A percentile compares a stretch with the other conserved stretches of the same genome.
Evolutionary conservation across 306 rosid species (phyloP).

Genomic region (Fragaria ananassa): DNA sequence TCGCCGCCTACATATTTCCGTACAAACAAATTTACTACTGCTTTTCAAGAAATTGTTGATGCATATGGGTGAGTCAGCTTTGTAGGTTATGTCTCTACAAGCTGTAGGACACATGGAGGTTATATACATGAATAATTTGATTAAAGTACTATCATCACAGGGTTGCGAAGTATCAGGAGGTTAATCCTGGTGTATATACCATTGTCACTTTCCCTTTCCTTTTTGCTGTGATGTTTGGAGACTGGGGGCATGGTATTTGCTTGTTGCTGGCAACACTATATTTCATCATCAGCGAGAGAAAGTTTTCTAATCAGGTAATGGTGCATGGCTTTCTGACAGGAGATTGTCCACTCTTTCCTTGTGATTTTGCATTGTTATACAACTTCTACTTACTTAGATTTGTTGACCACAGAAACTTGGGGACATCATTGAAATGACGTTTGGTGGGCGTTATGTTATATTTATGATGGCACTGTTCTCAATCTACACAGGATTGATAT

Average conservation of each 20-base stretch:
- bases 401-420: constrained; percentile 72
- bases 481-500: constrained; percentile 78
- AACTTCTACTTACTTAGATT: constrained; percentile 32
- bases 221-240: constrained; percentile 87
- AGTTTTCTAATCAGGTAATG: constrained; percentile 57
- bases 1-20: constrained; percentile 63
- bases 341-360: constrained; percentile 17
- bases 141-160: constrained; percentile 30
- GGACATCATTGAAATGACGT: constrained; percentile 77
- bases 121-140: neutral
- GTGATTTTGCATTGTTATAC: constrained; percentile 14
- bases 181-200: constrained; percentile 72
- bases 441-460: constrained; percentile 73
- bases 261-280: constrained; percentile 65
- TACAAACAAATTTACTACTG: constrained; percentile 66
- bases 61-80: constrained; percentile 70
- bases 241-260: constrained; percentile 89
- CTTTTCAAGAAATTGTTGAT: constrained; percentile 79
- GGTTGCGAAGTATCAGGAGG: constrained; percentile 77
- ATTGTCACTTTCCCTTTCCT: constrained; percentile 77
- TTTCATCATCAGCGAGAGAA: constrained; percentile 61
- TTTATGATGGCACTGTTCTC: constrained; percentile 83
- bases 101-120: neutral
- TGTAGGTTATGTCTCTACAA: neutral
- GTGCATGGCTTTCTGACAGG: constrained; percentile 18